phyloP scores from a whole-genome alignment of 78 protist genomes.

The Dictyostelium brefeldianum region DNA sequence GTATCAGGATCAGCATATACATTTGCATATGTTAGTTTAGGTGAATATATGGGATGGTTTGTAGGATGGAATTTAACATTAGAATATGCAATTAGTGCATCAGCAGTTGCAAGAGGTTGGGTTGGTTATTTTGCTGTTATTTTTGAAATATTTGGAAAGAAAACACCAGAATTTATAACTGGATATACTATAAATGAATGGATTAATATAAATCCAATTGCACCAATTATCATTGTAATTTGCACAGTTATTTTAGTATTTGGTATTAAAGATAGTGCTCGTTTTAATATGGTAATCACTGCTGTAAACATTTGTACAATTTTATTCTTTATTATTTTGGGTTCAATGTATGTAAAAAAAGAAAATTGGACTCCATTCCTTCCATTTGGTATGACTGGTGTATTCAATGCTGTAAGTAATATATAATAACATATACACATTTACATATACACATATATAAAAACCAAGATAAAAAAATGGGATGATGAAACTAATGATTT shows the following conservation, averaged over 20 bases:
- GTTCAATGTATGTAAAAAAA: slow-evolving; percentile 55
- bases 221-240: slow-evolving; percentile 53
- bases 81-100: slow-evolving; percentile 81
- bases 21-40: slow-evolving; percentile 79
- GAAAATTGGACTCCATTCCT: slow-evolving; percentile 78
- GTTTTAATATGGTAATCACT: slow-evolving; percentile 42
- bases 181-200: slow-evolving; percentile 1
- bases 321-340: slow-evolving; percentile 66
- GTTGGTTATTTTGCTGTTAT: slow-evolving; percentile 43
- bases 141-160: slow-evolving; percentile 6
- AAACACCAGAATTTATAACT: slow-evolving; percentile 38
- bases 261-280: slow-evolving; percentile 83
- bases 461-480: background rate
- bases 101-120: slow-evolving; percentile 89
- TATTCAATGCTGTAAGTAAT: slow-evolving; percentile 74
- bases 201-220: slow-evolving; percentile 28
- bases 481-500: background rate
- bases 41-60: slow-evolving; percentile 84
- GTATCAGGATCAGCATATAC: slow-evolving; percentile 88
- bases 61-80: slow-evolving; percentile 76
- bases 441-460: too few relatives aligned
- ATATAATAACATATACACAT: too few relatives aligned
- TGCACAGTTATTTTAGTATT: slow-evolving; percentile 61
- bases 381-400: slow-evolving; percentile 82
- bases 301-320: slow-evolving; percentile 69